These are phyloP conservation scores for Erysiphe pulchra DNA, from an alignment of 2,329 filamentous ascomycete species.

Conservation along the genomic window DNA sequence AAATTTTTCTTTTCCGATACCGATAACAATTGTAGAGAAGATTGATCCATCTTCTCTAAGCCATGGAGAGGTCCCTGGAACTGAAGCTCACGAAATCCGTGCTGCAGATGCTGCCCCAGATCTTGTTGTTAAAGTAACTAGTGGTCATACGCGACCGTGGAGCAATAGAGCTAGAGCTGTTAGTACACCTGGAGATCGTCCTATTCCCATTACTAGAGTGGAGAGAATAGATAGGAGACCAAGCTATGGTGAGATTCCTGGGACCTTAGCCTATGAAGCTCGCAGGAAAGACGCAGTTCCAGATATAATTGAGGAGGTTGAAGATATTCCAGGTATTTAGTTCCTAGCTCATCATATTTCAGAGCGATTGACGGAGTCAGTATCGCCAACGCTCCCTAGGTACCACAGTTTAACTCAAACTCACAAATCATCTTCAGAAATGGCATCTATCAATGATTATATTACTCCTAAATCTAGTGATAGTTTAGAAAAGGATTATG, in stretches of 20 bases:
- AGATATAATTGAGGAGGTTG: constrained; percentile 27
- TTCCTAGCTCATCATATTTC: constrained; percentile 8
- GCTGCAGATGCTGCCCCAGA: constrained; percentile 33
- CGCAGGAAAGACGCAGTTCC: constrained; percentile 30
- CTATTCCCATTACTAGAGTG: constrained; percentile 30
- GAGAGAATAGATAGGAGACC: constrained; percentile 30
- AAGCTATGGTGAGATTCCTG: constrained; percentile 32
- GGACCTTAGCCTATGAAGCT: constrained; percentile 29
- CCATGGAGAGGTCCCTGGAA: constrained; percentile 35
- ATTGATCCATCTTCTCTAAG: constrained; percentile 25
- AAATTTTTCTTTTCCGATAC: constrained; percentile 19
- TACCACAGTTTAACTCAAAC: constrained; percentile 17
- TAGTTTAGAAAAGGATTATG: constrained; percentile 31
- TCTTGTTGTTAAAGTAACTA: constrained; percentile 22
- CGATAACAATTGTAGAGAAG: constrained; percentile 30
- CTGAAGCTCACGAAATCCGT: constrained; percentile 27
- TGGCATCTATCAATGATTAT: constrained; percentile 9
- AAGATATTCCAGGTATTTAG: constrained; percentile 30
- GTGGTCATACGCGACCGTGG: constrained; percentile 5
- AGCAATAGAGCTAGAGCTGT: constrained; percentile 8
- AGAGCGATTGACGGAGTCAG: constrained; percentile 36
- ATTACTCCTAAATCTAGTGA: constrained; percentile 22
- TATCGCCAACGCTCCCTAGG: constrained; percentile 27
- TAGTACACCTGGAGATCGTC: constrained; percentile 14
- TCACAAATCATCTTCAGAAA: constrained; percentile 13